Evolutionary conservation across 2,329 filamentous ascomycete species (phyloP).

Genomic region (Exserohilum turcica): DNA sequence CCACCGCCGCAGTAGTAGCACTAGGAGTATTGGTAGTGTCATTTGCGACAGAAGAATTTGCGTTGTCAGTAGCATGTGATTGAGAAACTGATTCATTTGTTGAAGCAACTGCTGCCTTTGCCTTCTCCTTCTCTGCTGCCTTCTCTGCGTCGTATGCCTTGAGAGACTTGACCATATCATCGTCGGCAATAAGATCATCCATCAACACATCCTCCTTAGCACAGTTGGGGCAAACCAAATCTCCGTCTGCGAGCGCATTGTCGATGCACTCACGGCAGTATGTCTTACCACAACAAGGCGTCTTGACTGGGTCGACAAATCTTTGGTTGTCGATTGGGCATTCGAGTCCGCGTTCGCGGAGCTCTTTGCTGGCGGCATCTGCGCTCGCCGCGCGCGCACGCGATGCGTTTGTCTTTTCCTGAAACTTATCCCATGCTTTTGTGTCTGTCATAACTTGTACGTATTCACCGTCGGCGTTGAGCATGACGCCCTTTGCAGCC

Average conservation of each 20-base stretch:
- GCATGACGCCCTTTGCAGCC: slow-evolving; percentile 88
- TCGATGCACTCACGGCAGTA: slow-evolving; percentile 99
- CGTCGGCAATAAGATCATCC: slow-evolving; percentile 78
- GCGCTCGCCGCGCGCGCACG: slow-evolving; percentile 80
- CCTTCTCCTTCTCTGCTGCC: slow-evolving; percentile 46
- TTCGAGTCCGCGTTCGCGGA: slow-evolving; percentile 85
- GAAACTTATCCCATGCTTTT: slow-evolving; percentile 94
- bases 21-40: slow-evolving; percentile 31
- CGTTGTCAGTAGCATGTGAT: slow-evolving; percentile 17
- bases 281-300: slow-evolving; percentile 95
- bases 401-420: slow-evolving; percentile 88
- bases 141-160: slow-evolving; percentile 71
- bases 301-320: slow-evolving; percentile 99
- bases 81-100: slow-evolving; percentile 24
- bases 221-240: slow-evolving; percentile 94
- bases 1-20: slow-evolving; percentile 40
- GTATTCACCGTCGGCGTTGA: slow-evolving; percentile 96
- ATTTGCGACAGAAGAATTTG: slow-evolving; percentile 27
- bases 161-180: slow-evolving; percentile 77
- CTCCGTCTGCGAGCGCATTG: slow-evolving; percentile 96
- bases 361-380: slow-evolving; percentile 78
- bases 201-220: slow-evolving; percentile 88
- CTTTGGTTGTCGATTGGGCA: slow-evolving; percentile 97
- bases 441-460: slow-evolving; percentile 96
- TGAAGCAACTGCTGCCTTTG: slow-evolving; percentile 34